Base-by-base conservation (phyloP, 2,329 filamentous ascomycete species). In the Diaporthe citriasiana region DNA sequence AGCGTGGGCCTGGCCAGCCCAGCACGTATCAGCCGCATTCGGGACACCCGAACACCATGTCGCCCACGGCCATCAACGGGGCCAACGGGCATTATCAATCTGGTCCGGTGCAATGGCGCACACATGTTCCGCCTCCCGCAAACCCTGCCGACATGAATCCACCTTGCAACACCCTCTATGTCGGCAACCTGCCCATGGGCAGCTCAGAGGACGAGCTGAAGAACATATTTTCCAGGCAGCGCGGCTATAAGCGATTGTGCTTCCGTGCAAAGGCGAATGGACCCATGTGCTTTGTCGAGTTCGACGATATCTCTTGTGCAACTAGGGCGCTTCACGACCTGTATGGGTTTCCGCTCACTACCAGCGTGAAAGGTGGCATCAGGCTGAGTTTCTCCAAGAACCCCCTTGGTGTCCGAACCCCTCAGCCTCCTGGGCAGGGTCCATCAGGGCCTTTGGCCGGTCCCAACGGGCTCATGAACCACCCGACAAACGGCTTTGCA, bases 241-340 rank as follows among this genome's bases (percentile, higher is more conserved):
- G 95, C 63, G 97, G 97, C 4, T 99, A 98, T 86, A 98, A 97
- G 85, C 90, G 97, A 38, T 91, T 99, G 10, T 98, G 95, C 81
- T 98, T 98, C 87, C 91, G 96, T 45, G 97, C 95, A 71, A 98
- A 98, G 86, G 91, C 94, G 77, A 98, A 98, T 78, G 96, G 96
- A 0, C 96, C 96, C 2, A 98, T 98, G 95, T 98, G 97, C 82
- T 98, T 98, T 82, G 97, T 99, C 50, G 97, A 99, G 83, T 99
- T 98, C 78, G 96, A 98, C 80, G 95, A 98, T 79, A 89, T 97
- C 15, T 93, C 94, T 1, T 96, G 95, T 80, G 96, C 97, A 0
- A 98, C 96, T 55, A 97, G 97, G 83, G 93, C 95, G 1, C 88
- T 98, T 3, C 91, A 95, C 77, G 95, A 98, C 73, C 88, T 98